Evolutionary conservation across 352 stramenopile genomes (phyloP), one percentile per base, ranked within the genome.

Genomic region (Phytophthora hibernalis): DNA sequence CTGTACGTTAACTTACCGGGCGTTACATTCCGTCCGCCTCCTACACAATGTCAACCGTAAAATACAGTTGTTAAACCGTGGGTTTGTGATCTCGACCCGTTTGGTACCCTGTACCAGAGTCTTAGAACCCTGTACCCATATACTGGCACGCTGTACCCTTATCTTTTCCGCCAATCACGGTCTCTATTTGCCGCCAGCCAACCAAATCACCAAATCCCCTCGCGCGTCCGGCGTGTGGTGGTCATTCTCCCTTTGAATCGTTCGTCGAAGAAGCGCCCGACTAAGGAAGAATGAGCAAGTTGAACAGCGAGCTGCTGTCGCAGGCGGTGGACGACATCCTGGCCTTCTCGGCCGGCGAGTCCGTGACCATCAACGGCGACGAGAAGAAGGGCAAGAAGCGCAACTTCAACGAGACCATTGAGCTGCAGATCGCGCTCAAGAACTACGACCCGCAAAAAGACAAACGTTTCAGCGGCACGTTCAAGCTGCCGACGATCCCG

Each of bases 401-500:
- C 68, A 99, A 99, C 85, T 99, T 99, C 85, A 97, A 95, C 55
- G 98, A 99, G 82, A 99, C 98, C 48, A 95, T 99, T 63, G 98
- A 99, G 81, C 84, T 99, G 43, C 93, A 98, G 83, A 98, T 99
- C 68, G 97, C 96, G 56, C 89, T 99, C 56, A 99, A 99, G 95
- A 99, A 99, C 94, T 99, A 99, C 83, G 98, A 99, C 89, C 97
- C 98, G 68, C 92, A 98, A 77, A 98, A 99, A 85, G 98, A 99
- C 94, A 99, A 99, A 87, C 97, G 98, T 97, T 99, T 99, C 94
- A 97, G 86, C 73, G 98, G 98, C 77, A 99, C 97, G 70, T 99
- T 99, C 91, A 98, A 98, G 79, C 91, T 99, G 55, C 98, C 98
- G 26, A 95, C 93, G 26, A 88, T 99, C 30, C 97, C 98, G 44